Evolutionary conservation across 805 yeast genomes (phyloP), one percentile per base, ranked within the genome.

Genomic region (Myxozyma kluyveri): DNA sequence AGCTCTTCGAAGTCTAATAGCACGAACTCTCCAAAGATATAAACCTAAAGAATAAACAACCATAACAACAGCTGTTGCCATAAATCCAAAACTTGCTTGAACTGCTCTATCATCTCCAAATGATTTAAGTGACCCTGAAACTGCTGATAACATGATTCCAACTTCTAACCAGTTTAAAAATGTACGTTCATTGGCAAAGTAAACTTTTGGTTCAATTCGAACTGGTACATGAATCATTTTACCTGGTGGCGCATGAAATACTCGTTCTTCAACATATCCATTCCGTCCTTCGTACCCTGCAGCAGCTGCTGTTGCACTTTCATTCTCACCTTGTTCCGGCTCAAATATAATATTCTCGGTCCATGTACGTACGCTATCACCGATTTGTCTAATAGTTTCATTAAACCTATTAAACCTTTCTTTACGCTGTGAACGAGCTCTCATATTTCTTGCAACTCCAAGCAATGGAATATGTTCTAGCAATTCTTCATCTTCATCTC

Each of bases 141-240:
- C 86, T 43, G 91, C 95, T 40, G 93, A 89, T 51, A 93, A 75
- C 39, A 91, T 75, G 75, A 93, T 80, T 6, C 93, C 87, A 61
- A 93, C 88, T 37, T 96, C 90, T 50, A 91, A 72, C 99, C 99
- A 93, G 37, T 95, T 81, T 57, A 93, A 75, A 65, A 83, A 91
- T 0, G 99, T 93, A 72, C 99, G 82, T 70, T 93, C 99, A 22
- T 95, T 88, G 4, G 99, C 99, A 70, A 93, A 93, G 68, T 93
- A 93, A n/a, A 93, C 99, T 72, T 93, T 93, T 52, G 99, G 99
- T 71, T 93, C 99, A 33, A 93, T 90, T 64, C 99, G 80, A 35
- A 93, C 95, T 2, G 98, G 99, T 6, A 93, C 93, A 64, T 89
- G 81, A 53, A 93, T 87, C 41, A 79, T 77, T 69, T 89, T 90